Base-by-base conservation (phyloP, 2,329 filamentous ascomycete genomes). In the Hypoxylon sp. region DNA sequence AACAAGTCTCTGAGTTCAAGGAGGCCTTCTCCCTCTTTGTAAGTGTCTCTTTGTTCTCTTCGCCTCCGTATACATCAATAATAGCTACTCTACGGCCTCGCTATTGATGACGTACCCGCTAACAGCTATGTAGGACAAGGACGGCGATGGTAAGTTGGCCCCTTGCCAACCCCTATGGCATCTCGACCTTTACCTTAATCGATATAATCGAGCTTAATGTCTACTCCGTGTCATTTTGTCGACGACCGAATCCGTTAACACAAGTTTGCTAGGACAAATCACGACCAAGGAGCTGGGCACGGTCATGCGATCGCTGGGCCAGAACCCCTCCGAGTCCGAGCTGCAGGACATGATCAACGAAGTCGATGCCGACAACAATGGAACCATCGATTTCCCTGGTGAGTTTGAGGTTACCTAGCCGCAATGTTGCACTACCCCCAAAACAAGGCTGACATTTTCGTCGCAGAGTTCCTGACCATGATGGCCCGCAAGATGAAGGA, bases 1-100 rank as follows among this genome's bases (percentile, higher is more conserved):
- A 99, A 87, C 96, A 99, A 89, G 96, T 99, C 82, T 98, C 96
- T 82, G 96, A 99, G 87, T 99, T 98, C 89, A 99, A 98, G 92
- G 96, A 99, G 87, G 96, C 96, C 62, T 99, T 99, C 87, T 99
- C 96, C 82, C 93, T 99, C 75, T 99, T 99, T 85, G 96, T 99
- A 91, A 91, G 96, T 84, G 24, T 47, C 19, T 57, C 35, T 10
- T 44, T 10, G 31, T 35, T 54, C 32, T 68, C 57, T 19, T 50
- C 44, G 31, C 21, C 46, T 17, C 32, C 13, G 13, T 37, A 37
- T 13, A 37, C 13, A 37, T 47, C 10, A 31, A 63, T 53, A 32
- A 17, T 54, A 44, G 46, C 19, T 51, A 4, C 37, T 52, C 24
- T 7, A 37, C 54, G 27, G 21, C 42, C 55, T 57, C 7, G 11